Conservation (phyloP, 225 moss, liverwort and hornwort genomes). For the Bryoerythrophyllum caledonicum region DNA sequence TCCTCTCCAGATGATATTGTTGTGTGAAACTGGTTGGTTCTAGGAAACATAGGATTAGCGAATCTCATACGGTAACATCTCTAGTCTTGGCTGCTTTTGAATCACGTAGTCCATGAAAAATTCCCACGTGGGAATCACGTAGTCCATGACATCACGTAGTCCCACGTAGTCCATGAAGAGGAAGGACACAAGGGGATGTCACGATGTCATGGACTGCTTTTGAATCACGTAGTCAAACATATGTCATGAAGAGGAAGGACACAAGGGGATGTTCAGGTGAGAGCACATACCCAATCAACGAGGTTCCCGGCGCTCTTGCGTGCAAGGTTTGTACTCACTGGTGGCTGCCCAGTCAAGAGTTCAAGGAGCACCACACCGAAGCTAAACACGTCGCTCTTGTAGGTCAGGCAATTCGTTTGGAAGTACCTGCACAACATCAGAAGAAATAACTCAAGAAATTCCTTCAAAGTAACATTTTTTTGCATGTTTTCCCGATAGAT, state of each 20-base stretch:
- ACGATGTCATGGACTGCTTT: too few relatives aligned
- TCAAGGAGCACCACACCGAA: conserved; percentile 72
- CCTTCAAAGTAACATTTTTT: background rate
- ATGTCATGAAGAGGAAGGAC: background rate
- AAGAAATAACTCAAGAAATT: conserved; percentile 1
- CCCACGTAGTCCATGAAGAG: background rate
- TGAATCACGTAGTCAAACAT: too few relatives aligned
- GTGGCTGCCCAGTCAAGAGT: conserved; percentile 52
- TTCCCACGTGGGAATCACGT: too few relatives aligned
- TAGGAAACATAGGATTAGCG: too few relatives aligned
- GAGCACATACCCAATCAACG: conserved; percentile 2
- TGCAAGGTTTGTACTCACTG: too few relatives aligned
- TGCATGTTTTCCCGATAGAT: background rate
- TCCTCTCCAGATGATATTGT: too few relatives aligned
- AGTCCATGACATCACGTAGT: too few relatives aligned
- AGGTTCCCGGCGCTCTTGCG: background rate
- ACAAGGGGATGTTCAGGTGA: background rate
- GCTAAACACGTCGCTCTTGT: conserved; percentile 69
- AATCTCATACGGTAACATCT: too few relatives aligned
- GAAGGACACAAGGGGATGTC: background rate
- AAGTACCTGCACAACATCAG: conserved; percentile 45
- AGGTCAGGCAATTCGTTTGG: conserved; percentile 33
- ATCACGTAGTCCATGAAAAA: too few relatives aligned
- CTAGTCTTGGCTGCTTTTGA: too few relatives aligned
- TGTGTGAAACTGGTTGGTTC: too few relatives aligned